These are phyloP conservation scores for Ceratonia siliqua DNA, from an alignment of 306 rosid genomes.

Conservation along the genomic window DNA sequence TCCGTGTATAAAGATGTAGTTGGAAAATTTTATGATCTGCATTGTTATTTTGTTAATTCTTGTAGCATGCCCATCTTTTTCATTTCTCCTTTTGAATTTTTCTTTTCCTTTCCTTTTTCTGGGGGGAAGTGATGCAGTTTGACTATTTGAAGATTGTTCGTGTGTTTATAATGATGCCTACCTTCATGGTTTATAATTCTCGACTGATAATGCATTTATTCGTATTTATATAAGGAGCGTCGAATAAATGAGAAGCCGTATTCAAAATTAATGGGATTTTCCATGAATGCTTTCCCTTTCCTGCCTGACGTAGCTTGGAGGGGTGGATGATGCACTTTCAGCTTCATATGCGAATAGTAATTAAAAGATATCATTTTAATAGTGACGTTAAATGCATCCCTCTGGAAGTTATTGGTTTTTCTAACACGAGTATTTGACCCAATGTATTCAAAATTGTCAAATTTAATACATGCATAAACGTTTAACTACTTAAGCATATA, in stretches of 20 bases:
- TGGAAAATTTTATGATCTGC: slow-evolving; percentile 28
- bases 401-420: slow-evolving; percentile 8
- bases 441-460: slow-evolving; percentile 14
- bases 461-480: neutral
- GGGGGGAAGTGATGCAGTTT: neutral
- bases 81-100: neutral
- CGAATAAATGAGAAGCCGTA: neutral
- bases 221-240: neutral
- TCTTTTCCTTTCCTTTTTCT: neutral
- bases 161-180: neutral
- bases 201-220: slow-evolving; percentile 4
- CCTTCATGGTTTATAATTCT: neutral
- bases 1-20: neutral
- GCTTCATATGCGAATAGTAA: neutral
- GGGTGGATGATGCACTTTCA: slow-evolving; percentile 8
- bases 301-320: neutral
- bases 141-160: neutral
- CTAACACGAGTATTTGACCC: neutral
- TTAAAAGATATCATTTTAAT: neutral
- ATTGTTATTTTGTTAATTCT: slow-evolving; percentile 27
- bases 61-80: slow-evolving; percentile 3
- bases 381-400: neutral
- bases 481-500: neutral
- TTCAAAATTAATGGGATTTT: slow-evolving; percentile 23
- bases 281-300: slow-evolving; percentile 7